These are phyloP conservation scores for Dactylellina parvicollis DNA, from an alignment of 2,329 filamentous ascomycete genomes.

Conservation along the genomic window DNA sequence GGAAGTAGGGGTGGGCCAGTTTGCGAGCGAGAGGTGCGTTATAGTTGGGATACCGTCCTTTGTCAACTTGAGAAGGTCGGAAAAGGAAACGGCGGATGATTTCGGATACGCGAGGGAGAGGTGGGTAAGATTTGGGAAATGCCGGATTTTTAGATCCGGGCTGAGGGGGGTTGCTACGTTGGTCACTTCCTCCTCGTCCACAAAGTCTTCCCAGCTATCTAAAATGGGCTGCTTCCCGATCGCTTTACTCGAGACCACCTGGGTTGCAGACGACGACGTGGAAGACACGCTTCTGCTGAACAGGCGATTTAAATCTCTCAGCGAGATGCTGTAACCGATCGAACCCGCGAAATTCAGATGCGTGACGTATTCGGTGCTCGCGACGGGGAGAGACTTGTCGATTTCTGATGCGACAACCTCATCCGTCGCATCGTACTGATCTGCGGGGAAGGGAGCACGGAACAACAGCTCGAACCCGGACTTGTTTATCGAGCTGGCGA, in stretches of 20 bases:
- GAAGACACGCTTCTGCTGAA: constrained; percentile 32
- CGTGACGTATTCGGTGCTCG: constrained; percentile 52
- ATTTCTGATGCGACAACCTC: constrained; percentile 16
- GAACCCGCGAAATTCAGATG: constrained; percentile 56
- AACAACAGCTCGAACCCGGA: constrained; percentile 34
- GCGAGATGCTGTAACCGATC: constrained; percentile 46
- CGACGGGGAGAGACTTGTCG: constrained; percentile 20
- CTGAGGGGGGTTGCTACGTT: constrained; percentile 22
- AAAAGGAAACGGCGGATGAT: constrained; percentile 11
- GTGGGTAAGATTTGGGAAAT: constrained; percentile 56
- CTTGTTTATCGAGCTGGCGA: constrained; percentile 30
- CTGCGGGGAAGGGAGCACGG: constrained; percentile 38
- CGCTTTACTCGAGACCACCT: background rate
- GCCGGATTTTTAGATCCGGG: constrained; percentile 29
- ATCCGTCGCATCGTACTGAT: constrained; percentile 19
- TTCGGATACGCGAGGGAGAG: constrained; percentile 56
- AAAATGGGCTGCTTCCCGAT: constrained; percentile 25
- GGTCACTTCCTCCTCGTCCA: constrained; percentile 28
- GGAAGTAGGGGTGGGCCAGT: constrained; percentile 50
- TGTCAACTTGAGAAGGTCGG: constrained; percentile 37
- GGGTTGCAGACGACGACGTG: background rate
- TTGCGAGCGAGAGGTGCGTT: constrained; percentile 57
- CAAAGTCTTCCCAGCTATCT: constrained; percentile 50
- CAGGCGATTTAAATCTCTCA: constrained; percentile 42
- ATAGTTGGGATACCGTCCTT: constrained; percentile 54